phyloP scores from a whole-genome alignment of 257 asterid species.

The Przewalskia tangutica region DNA sequence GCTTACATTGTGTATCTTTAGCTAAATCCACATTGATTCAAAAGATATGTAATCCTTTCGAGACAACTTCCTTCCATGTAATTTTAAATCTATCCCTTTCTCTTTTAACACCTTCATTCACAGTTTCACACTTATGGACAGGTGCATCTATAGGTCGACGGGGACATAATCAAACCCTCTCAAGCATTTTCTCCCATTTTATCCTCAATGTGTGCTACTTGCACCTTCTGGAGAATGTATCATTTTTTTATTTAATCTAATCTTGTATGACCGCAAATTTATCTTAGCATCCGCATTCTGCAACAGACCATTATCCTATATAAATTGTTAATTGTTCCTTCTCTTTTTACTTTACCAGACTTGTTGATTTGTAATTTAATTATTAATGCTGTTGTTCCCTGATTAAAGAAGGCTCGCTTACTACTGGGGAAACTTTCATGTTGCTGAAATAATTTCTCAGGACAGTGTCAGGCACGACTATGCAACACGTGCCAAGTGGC shows the following conservation, averaged over 20 bases:
- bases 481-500: background rate
- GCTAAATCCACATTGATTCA: background rate
- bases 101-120: background rate
- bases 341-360: background rate
- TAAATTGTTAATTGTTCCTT: background rate
- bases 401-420: too few species aligned
- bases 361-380: background rate
- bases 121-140: background rate
- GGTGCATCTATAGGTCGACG: too few species aligned
- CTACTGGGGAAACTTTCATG: background rate
- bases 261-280: background rate
- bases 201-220: background rate
- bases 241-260: background rate
- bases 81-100: background rate
- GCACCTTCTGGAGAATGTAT: background rate
- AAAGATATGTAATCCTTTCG: background rate
- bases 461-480: background rate
- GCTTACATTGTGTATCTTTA: background rate
- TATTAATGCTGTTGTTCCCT: background rate
- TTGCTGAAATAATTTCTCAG: background rate
- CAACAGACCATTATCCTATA: background rate
- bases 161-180: background rate
- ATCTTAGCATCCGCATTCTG: background rate
- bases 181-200: background rate
- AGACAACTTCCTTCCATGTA: background rate